Evolutionary conservation across 176 grass and related monocot genomes (phyloP), one percentile per base, ranked within the genome.

Genomic region (Saccharum spontaneum): DNA sequence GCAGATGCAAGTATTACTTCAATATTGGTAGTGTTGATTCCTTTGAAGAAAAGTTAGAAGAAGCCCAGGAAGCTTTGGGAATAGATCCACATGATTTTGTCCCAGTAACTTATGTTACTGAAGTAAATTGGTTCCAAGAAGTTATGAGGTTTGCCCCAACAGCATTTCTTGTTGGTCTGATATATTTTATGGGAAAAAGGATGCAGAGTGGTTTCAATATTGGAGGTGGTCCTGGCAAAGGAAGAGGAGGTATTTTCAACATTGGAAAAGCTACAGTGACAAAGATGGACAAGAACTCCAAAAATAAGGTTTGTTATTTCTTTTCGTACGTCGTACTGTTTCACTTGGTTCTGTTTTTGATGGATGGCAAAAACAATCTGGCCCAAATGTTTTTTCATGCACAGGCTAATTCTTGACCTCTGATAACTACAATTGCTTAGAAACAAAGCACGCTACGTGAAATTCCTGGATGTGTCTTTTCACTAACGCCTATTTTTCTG

Each of bases 1-100:
- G 97, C 71, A 85, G 79, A 69, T 98, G 87, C 79, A 98, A 92
- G 67, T 98, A 87, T 87, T 98, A 86, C 75, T 98, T 98, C 88
- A 98, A 98, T 80, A 98, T 98, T 86, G 97, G 93, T 57, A 98
- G 93, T 71, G 91, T 99, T 23, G 97, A 96, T 81, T 99, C 93
- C 26, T 96, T 99, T 75, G 97, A 99, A 90, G 97, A 96, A 36
- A 99, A 99, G 73, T 78, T 99, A 88, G 93, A 99, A 88, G 97
- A 94, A 87, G 97, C 97, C 63, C 93, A 99, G 83, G 93, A 92
- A 85, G 72, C 88, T 63, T 79, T 99, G 84, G 93, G 93, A 10
- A 82, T 94, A 73, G 97, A 99, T 85, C 69, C 93, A 40, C 97
- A 99, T 86, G 78, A 94, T 79, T 94, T 91, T 92, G 86, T 92